These are phyloP conservation scores for Pichia scutulata DNA, from an alignment of 805 yeast species.

Conservation along the genomic window DNA sequence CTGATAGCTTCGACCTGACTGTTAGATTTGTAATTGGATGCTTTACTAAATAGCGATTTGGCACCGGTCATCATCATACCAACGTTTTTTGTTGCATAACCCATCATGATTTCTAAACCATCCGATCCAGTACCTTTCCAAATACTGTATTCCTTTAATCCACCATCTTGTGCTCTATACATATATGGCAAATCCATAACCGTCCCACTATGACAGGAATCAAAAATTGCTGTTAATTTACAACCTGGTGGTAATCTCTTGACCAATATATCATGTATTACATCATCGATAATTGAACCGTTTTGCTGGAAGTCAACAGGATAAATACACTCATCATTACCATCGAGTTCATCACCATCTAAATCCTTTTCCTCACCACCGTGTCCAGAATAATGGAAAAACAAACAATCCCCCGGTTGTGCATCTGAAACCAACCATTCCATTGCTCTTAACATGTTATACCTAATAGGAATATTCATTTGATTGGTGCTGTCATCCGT, in stretches of 20 bases:
- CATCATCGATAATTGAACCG: slow-evolving; percentile 70
- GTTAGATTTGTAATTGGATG: slow-evolving; percentile 26
- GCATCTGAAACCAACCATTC: slow-evolving; percentile 74
- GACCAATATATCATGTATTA: slow-evolving; percentile 65
- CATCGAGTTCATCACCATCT: slow-evolving; percentile 32
- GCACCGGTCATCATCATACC: slow-evolving; percentile 36
- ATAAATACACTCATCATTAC: slow-evolving; percentile 31
- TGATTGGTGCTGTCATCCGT: slow-evolving; percentile 47
- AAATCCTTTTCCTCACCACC: slow-evolving; percentile 68
- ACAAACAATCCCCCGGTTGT: slow-evolving; percentile 65
- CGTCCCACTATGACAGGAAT: slow-evolving; percentile 83
- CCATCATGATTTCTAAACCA: slow-evolving; percentile 48
- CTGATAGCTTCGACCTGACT: slow-evolving; percentile 33
- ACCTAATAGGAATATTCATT: slow-evolving; percentile 51
- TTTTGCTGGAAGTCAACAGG: slow-evolving; percentile 44
- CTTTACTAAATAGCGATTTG: slow-evolving; percentile 24
- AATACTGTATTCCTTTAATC: slow-evolving; percentile 71
- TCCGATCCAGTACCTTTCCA: slow-evolving; percentile 69
- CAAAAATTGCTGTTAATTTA: slow-evolving; percentile 71
- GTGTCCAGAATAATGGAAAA: slow-evolving; percentile 83
- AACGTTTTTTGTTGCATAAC: slow-evolving; percentile 54
- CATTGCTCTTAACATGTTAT: slow-evolving; percentile 71
- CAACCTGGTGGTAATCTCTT: slow-evolving; percentile 63
- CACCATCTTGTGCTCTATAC: slow-evolving; percentile 72
- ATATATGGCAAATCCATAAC: slow-evolving; percentile 72